These are phyloP conservation scores for Apiotrichum siamense DNA, from an alignment of 1,284 basidiomycete species.

Conservation along the genomic window DNA sequence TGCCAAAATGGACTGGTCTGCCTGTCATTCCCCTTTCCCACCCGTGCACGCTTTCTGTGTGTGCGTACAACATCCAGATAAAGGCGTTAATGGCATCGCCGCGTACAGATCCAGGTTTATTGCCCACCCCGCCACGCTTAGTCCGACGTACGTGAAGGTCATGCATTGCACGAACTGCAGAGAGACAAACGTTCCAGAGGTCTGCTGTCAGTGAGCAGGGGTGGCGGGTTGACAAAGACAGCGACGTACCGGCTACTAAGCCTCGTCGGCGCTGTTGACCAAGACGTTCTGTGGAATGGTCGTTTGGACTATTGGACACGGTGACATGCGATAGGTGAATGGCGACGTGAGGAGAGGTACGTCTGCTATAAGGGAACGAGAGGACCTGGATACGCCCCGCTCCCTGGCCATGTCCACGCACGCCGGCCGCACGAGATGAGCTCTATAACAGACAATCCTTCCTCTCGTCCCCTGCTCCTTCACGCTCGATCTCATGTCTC, in stretches of 20 bases:
- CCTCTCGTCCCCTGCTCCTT: too few relatives aligned
- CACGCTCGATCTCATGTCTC: too few relatives aligned
- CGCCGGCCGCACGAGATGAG: too few relatives aligned
- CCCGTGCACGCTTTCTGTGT: too few relatives aligned
- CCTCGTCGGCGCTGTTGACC: constrained; percentile 1
- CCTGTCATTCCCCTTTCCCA: constrained; percentile 1
- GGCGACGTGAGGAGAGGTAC: too few relatives aligned
- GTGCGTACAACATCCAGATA: constrained; percentile 20
- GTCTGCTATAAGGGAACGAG: too few relatives aligned
- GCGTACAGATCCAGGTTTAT: constrained; percentile 23
- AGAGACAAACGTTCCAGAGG: constrained; percentile 17
- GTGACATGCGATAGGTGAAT: too few relatives aligned
- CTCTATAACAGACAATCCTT: too few relatives aligned
- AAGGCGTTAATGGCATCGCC: too few relatives aligned
- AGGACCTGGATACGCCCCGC: too few relatives aligned
- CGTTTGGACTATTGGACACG: background rate
- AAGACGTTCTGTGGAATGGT: background rate
- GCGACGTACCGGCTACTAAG: constrained; percentile 4
- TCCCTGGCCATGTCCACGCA: too few relatives aligned
- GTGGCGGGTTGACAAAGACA: background rate
- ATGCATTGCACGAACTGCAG: constrained; percentile 20
- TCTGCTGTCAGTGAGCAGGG: constrained; percentile 1
- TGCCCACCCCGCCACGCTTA: constrained; percentile 18
- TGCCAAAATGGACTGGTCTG: background rate
- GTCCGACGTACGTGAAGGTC: constrained; percentile 18